Conservation (phyloP, 306 rosid genomes). For the Cyclanthera cordifolia region DNA sequence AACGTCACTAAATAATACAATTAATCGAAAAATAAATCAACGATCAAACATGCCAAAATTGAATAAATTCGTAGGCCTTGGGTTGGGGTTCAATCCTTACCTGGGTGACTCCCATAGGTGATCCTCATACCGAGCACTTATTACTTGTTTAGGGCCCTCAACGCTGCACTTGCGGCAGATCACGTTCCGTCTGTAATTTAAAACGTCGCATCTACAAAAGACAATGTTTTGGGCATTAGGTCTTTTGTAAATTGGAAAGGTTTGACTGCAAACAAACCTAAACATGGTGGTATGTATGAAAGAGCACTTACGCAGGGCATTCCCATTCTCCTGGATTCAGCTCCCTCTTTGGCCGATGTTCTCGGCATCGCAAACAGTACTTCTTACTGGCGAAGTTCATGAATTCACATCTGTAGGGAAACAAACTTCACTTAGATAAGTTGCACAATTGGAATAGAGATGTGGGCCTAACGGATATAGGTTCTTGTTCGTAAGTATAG, state of each 20-base stretch:
- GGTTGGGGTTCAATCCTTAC: neutral
- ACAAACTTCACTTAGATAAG: neutral
- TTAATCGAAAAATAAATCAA: neutral
- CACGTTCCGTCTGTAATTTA: constrained; percentile 42
- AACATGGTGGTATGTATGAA: neutral
- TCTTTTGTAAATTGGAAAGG: neutral
- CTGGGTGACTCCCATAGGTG: neutral
- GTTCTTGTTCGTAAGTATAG: too few relatives aligned
- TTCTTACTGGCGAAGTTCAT: constrained; percentile 65
- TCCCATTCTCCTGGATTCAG: constrained; percentile 58
- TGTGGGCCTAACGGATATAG: too few relatives aligned
- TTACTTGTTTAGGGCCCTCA: neutral
- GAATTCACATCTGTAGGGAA: constrained; percentile 48
- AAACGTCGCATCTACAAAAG: constrained; percentile 46
- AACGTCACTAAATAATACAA: neutral
- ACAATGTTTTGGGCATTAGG: neutral
- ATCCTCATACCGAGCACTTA: neutral
- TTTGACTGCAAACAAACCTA: too few relatives aligned
- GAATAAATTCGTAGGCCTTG: neutral
- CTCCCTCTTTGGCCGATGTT: constrained; percentile 35
- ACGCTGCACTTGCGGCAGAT: neutral
- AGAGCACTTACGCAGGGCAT: constrained; percentile 60
- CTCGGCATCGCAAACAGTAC: constrained; percentile 59
- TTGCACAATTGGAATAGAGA: too few relatives aligned
- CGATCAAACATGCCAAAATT: neutral